Evolutionary conservation across 1,139 yeast species (phyloP), one percentile per base, ranked within the genome.

Genomic region (Yamadazyma spencermartinsiae): DNA sequence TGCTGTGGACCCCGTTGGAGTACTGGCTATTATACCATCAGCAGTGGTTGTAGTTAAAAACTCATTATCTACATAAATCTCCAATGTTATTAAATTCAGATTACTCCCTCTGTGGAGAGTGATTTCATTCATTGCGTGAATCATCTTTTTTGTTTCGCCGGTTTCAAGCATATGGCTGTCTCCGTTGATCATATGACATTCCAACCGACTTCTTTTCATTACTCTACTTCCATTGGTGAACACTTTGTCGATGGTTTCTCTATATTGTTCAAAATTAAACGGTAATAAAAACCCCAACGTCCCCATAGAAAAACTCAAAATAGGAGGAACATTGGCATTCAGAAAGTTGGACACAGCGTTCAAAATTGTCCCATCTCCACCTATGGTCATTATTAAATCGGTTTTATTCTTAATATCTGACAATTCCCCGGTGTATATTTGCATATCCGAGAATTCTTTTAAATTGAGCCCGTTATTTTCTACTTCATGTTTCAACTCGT

Each of bases 1-100:
- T 0, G 97, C 97, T 0, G 98, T 90, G 7, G 96, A 86, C 0
- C 98, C 98, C 0, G 98, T 90, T 9, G 98, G 98, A 0, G 97
- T 86, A 8, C 94, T 75, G 36, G 88, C 70, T 7, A 83, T 79
- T 12, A 90, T 76, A 15, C 98, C 98, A 59, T 90, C 98, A 0
- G 95, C 96, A 0, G 90, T 86, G 7, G 96, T 89, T 38, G 92
- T 79, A 9, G 98, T 90, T 41, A 90, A 68, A 52, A 82, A 84
- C 54, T 85, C 83, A 24, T 85, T 86, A 58, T 89, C 94, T 19
- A 89, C 82, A 49, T 72, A 80, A 13, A 90, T 82, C 50, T 90
- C 96, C 41, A 90, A 68, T 39, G 87, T 80, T 2, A 94, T 82
- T 48, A 90, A 72, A 56, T 87, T 92, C 1, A 97, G 96, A 36